Conservation (phyloP, 2,329 filamentous ascomycete species). For the Aschersonia sp. region DNA sequence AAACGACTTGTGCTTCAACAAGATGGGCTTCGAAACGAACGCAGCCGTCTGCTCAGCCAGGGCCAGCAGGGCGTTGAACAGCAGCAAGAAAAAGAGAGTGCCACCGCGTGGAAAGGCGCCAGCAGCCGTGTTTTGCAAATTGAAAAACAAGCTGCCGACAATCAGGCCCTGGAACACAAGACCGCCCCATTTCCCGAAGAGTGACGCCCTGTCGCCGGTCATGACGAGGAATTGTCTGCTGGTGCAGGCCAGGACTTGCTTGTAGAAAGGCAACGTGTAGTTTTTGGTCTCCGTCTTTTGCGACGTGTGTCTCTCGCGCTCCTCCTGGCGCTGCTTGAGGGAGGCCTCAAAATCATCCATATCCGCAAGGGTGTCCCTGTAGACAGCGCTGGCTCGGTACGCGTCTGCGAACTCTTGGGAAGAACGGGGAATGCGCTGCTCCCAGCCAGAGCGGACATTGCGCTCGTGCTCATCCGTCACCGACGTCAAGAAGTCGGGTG, state of each 20-base stretch:
- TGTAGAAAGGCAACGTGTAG: constrained; percentile 62
- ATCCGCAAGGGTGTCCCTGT: constrained; percentile 44
- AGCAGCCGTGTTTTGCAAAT: constrained; percentile 40
- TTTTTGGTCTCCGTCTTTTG: constrained; percentile 52
- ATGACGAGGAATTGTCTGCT: constrained; percentile 69
- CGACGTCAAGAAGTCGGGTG: constrained; percentile 63
- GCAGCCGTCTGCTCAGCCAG: constrained; percentile 57
- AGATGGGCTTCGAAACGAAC: constrained; percentile 47
- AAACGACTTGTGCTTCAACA: constrained; percentile 57
- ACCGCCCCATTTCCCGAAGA: constrained; percentile 70
- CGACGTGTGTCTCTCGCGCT: constrained; percentile 44
- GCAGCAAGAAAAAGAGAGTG: constrained; percentile 32
- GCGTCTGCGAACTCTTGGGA: constrained; percentile 50
- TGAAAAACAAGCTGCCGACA: constrained; percentile 67
- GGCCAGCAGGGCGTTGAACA: constrained; percentile 52
- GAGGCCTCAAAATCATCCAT: constrained; percentile 51
- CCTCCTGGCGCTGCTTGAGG: constrained; percentile 28
- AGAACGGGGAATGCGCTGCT: constrained; percentile 53
- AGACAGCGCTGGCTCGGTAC: constrained; percentile 48
- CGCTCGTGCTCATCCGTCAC: constrained; percentile 63
- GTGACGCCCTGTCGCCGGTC: constrained; percentile 57
- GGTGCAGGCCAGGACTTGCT: constrained; percentile 57
- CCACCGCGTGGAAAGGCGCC: constrained; percentile 48
- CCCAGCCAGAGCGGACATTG: constrained; percentile 48
- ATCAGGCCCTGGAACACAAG: constrained; percentile 62